Evolutionary conservation across 2,329 filamentous ascomycete genomes (phyloP).

Genomic region (Raffaelea albimanens): DNA sequence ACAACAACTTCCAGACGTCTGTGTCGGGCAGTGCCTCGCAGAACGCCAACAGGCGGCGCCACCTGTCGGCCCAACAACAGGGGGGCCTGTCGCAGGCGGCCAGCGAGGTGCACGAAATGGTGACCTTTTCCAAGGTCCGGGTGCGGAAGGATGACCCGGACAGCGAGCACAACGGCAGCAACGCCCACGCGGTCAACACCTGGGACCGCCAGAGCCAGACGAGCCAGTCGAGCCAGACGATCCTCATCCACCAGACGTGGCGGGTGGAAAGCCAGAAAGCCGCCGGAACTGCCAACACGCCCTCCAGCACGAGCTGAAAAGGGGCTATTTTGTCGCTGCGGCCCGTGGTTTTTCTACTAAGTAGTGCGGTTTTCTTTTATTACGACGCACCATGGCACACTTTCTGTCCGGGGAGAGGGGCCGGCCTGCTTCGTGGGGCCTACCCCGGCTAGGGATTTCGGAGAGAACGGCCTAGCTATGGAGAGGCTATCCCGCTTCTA

Average conservation of each 20-base stretch:
- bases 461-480: too few relatives aligned
- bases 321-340: too few relatives aligned
- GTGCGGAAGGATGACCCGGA: background rate
- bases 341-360: too few relatives aligned
- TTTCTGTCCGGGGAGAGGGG: too few relatives aligned
- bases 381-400: too few relatives aligned
- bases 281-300: background rate
- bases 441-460: too few relatives aligned
- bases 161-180: background rate
- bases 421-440: too few relatives aligned
- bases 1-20: background rate
- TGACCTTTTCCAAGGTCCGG: background rate
- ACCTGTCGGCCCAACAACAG: background rate
- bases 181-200: background rate
- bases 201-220: slow-evolving; percentile 2
- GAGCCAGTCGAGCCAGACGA: slow-evolving; percentile 4
- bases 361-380: too few relatives aligned
- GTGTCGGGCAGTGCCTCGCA: background rate
- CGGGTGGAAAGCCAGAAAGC: background rate
- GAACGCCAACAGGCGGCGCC: background rate
- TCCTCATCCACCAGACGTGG: slow-evolving; percentile 4
- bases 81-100: background rate
- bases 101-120: slow-evolving; percentile 1
- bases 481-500: too few relatives aligned
- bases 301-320: too few relatives aligned